phyloP scores from a whole-genome alignment of 2,329 filamentous ascomycete genomes.

The Aspergillus viridinutans region DNA sequence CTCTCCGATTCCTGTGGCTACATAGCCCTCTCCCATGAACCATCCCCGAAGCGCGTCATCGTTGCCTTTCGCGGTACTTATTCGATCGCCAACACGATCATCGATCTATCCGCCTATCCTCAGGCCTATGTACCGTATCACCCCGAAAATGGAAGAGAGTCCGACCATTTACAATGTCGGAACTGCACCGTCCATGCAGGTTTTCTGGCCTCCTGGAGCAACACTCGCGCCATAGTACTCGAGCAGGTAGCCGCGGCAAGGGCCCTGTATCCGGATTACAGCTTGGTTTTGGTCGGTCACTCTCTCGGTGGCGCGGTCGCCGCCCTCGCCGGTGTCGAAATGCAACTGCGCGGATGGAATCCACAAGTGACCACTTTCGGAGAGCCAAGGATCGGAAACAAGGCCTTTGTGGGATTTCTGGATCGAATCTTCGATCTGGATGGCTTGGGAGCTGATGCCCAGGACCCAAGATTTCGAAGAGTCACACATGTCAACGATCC shows the following conservation, averaged over 20 bases:
- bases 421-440: constrained; percentile 47
- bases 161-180: constrained; percentile 56
- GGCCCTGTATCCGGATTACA: constrained; percentile 63
- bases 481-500: constrained; percentile 86
- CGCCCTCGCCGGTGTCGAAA: constrained; percentile 77
- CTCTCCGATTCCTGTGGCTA: constrained; percentile 92
- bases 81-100: constrained; percentile 83
- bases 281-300: constrained; percentile 78
- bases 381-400: constrained; percentile 66
- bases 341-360: constrained; percentile 70
- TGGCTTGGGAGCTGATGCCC: constrained; percentile 6
- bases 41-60: constrained; percentile 61
- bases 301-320: constrained; percentile 91
- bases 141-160: constrained; percentile 44
- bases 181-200: constrained; percentile 93
- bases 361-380: constrained; percentile 86
- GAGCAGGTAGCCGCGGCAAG: constrained; percentile 60
- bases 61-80: constrained; percentile 94
- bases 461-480: constrained; percentile 57
- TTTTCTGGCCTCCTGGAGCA: constrained; percentile 80
- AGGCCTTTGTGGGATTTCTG: constrained; percentile 50
- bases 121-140: constrained; percentile 87
- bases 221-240: constrained; percentile 66
- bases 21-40: constrained; percentile 75
- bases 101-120: constrained; percentile 82